Evolutionary conservation across 306 rosid genomes (phyloP).

Genomic region (Cicer arietinum): DNA sequence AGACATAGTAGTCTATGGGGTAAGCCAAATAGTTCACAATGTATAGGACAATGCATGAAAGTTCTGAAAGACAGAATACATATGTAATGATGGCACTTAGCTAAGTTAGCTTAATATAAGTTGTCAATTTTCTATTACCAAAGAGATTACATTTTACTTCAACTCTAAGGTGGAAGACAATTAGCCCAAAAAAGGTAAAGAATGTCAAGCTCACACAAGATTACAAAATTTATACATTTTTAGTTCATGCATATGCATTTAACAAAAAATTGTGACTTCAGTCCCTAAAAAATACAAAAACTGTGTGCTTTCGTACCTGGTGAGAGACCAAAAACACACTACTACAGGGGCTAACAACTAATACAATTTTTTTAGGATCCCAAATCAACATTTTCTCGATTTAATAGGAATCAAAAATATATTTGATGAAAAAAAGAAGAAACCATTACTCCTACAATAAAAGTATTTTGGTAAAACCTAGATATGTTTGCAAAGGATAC

Average conservation of each 20-base stretch:
- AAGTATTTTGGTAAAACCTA: constrained; percentile 7
- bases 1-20: neutral
- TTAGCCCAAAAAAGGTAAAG: neutral
- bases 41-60: neutral
- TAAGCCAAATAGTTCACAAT: neutral
- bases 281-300: neutral
- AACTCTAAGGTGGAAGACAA: neutral
- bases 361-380: neutral
- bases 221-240: neutral
- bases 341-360: neutral
- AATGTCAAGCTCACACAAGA: neutral
- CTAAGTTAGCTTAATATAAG: neutral
- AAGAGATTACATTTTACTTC: constrained; percentile 29
- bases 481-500: constrained; percentile 69
- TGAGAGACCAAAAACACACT: neutral
- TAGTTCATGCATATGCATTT: neutral
- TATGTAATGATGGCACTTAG: neutral
- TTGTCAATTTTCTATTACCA: constrained; percentile 6
- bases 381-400: neutral
- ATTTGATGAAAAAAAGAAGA: neutral
- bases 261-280: neutral
- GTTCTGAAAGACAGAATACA: constrained; percentile 13
- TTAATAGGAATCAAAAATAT: neutral
- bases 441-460: constrained; percentile 21
- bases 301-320: neutral